These are phyloP conservation scores for Fusarium austroafricanum DNA, from an alignment of 2,329 filamentous ascomycete species.

Conservation along the genomic window DNA sequence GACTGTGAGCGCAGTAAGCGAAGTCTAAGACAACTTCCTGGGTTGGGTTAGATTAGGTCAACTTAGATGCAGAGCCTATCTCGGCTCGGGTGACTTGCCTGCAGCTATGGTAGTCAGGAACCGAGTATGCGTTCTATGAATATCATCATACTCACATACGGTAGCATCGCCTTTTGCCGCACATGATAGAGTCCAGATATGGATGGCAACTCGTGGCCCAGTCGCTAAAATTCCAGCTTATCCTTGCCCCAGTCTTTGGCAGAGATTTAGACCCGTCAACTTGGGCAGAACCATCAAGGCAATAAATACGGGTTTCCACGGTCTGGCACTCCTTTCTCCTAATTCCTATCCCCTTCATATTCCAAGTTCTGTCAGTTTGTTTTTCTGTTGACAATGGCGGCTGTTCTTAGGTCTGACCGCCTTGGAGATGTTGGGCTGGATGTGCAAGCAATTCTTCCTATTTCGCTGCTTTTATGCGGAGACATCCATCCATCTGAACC, in stretches of 20 bases:
- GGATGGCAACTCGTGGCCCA: conserved; percentile 1
- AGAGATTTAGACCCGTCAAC: not conserved
- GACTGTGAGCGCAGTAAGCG: conserved; percentile 1
- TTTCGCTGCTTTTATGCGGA: conserved; percentile 23
- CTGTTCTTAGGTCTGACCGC: conserved; percentile 47
- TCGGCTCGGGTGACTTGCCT: conserved; percentile 18
- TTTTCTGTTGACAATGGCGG: conserved; percentile 34
- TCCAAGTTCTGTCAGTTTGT: not conserved
- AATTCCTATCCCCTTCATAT: not conserved
- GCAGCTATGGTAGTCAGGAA: conserved; percentile 37
- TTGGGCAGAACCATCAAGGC: not conserved
- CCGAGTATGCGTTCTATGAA: conserved; percentile 4
- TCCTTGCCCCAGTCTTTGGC: not conserved
- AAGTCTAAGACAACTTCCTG: conserved; percentile 16
- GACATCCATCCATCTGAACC: conserved; percentile 14
- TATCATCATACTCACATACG: conserved; percentile 5
- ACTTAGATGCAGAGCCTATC: conserved; percentile 9
- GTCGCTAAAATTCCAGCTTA: conserved; percentile 8
- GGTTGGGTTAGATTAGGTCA: not conserved
- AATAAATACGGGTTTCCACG: not conserved
- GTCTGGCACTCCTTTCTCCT: not conserved
- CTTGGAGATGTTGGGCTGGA: conserved; percentile 22
- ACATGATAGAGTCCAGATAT: not conserved
- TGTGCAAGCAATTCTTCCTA: conserved; percentile 20
- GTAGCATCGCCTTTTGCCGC: conserved; percentile 4